Conservation (phyloP, 495 filamentous ascomycete species). For the Hypoxylon rickii region DNA sequence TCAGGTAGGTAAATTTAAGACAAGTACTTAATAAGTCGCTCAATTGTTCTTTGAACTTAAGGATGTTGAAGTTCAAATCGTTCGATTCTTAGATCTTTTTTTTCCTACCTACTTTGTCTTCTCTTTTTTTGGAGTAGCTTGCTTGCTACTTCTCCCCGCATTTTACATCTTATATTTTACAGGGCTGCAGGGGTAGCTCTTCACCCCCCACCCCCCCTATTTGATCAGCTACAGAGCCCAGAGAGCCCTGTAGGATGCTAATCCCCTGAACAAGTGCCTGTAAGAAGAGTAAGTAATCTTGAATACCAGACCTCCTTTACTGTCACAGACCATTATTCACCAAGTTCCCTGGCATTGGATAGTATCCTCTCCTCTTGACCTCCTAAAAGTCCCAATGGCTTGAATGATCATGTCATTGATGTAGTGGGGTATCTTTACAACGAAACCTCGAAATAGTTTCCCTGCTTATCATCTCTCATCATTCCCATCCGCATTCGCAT, state of each 20-base stretch:
- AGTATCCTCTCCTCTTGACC: background rate
- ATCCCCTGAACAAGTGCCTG: too few relatives aligned
- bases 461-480: too few relatives aligned
- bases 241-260: too few relatives aligned
- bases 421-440: constrained; percentile 32
- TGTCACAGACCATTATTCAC: background rate
- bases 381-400: constrained; percentile 6
- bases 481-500: too few relatives aligned
- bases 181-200: constrained; percentile 29
- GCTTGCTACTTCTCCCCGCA: constrained; percentile 10
- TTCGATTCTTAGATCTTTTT: constrained; percentile 25
- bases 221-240: too few relatives aligned
- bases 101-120: background rate
- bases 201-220: background rate
- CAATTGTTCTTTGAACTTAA: too few relatives aligned
- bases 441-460: constrained; percentile 7
- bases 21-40: background rate
- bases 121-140: constrained; percentile 25
- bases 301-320: too few relatives aligned
- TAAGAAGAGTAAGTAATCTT: too few relatives aligned
- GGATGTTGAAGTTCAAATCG: constrained; percentile 2
- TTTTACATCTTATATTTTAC: too few relatives aligned
- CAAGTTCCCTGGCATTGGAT: too few relatives aligned
- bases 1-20: background rate
- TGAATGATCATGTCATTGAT: constrained; percentile 1